Percentiles rank a stretch among this genome's conserved stretches.
phyloP scores from a whole-genome alignment of 495 filamentous ascomycete genomes.

The Ramalina intermedia region DNA sequence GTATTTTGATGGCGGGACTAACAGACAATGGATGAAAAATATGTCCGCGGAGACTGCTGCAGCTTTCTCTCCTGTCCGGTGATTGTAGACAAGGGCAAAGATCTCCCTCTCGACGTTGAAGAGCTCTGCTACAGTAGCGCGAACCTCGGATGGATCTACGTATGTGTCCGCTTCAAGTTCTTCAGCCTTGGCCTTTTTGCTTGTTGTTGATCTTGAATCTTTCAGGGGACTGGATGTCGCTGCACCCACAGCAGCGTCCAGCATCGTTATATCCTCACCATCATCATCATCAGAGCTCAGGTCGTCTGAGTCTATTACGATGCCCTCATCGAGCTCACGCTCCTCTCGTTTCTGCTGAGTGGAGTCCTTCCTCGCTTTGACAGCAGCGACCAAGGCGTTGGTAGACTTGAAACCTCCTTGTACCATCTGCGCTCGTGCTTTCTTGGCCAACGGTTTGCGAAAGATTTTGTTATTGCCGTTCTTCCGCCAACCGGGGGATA shows the following conservation, averaged over 20 bases:
- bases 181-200: conserved; percentile 16
- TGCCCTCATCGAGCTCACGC: conserved; percentile 21
- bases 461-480: conserved; percentile 88
- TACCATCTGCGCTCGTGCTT: conserved; percentile 58
- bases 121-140: conserved; percentile 56
- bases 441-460: conserved; percentile 56
- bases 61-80: conserved; percentile 39
- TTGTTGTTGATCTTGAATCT: conserved; percentile 27
- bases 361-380: conserved; percentile 19
- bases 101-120: conserved; percentile 81
- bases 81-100: conserved; percentile 66
- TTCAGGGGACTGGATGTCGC: conserved; percentile 14
- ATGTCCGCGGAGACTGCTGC: conserved; percentile 59
- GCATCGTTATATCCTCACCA: conserved; percentile 23
- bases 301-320: conserved; percentile 23
- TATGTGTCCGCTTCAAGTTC: conserved; percentile 42
- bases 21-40: conserved; percentile 76
- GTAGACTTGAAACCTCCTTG: conserved; percentile 50
- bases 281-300: conserved; percentile 24
- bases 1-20: conserved; percentile 85
- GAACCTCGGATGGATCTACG: conserved; percentile 60
- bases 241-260: conserved; percentile 30
- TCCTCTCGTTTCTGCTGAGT: conserved; percentile 13
- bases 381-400: conserved; percentile 41
- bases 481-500: conserved; percentile 68